Evolutionary conservation across 192 early-diverging fungal genomes (phyloP).

Genomic region (Backusella tarrabulga): DNA sequence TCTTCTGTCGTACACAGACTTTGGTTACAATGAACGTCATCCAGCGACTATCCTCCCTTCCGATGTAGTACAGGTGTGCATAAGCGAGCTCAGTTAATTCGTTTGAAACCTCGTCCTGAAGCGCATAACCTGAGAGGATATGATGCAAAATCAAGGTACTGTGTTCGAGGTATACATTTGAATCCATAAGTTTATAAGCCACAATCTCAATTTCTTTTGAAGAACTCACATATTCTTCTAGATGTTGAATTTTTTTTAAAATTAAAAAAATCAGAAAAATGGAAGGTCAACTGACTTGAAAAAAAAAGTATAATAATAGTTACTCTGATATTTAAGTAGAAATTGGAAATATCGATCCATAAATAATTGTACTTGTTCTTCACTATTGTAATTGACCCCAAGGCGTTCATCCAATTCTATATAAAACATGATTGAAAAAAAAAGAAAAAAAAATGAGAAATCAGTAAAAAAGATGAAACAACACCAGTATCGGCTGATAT

Average conservation of each 20-base stretch:
- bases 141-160: neutral
- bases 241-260: neutral
- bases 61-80: neutral
- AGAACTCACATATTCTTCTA: neutral
- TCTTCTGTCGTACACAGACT: neutral
- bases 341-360: neutral
- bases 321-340: neutral
- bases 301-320: neutral
- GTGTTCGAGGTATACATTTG: constrained; percentile 2
- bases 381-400: neutral
- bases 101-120: neutral
- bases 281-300: neutral
- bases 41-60: constrained; percentile 7
- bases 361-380: neutral
- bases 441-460: neutral
- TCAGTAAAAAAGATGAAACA: neutral
- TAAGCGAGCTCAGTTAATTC: neutral
- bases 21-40: constrained; percentile 11
- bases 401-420: neutral
- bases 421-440: neutral
- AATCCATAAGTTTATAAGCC: constrained; percentile 2
- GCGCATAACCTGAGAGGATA: neutral
- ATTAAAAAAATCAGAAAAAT: neutral
- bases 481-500: neutral
- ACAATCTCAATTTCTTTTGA: neutral